These are phyloP conservation scores for Aquilaria yunnanensis DNA, from an alignment of 345 rosid species.

Conservation along the genomic window DNA sequence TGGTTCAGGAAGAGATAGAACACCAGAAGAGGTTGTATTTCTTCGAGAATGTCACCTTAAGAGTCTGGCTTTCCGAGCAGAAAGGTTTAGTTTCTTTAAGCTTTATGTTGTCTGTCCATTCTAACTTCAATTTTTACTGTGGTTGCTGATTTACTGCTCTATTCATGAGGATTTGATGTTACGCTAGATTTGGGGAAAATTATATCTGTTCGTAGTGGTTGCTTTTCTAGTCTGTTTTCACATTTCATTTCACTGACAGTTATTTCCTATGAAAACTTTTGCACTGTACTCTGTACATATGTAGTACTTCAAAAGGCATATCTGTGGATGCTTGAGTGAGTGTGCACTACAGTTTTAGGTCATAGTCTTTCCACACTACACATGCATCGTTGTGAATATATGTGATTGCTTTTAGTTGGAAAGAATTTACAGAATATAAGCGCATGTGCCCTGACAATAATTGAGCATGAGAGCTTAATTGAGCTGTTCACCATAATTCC, in stretches of 20 bases:
- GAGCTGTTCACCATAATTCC: no score
- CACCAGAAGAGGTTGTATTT: conserved; percentile 83
- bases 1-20: conserved; percentile 94
- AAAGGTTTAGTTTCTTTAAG: conserved; percentile 53
- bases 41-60: conserved; percentile 62
- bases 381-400: background rate
- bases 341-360: no score
- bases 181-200: no score
- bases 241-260: no score
- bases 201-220: background rate
- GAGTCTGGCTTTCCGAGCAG: conserved; percentile 80
- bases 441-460: conserved; percentile 3
- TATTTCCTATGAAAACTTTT: no score
- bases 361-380: no score
- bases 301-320: no score
- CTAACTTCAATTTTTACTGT: background rate
- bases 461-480: no score
- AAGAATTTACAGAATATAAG: background rate
- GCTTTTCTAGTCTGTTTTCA: no score
- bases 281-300: no score
- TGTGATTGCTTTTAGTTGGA: background rate
- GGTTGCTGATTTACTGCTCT: background rate
- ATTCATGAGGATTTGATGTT: background rate
- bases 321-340: no score
- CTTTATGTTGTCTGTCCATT: conserved; percentile 4